phyloP scores from a whole-genome alignment of 148 eudicot genomes.

The Camellia granthamiana region DNA sequence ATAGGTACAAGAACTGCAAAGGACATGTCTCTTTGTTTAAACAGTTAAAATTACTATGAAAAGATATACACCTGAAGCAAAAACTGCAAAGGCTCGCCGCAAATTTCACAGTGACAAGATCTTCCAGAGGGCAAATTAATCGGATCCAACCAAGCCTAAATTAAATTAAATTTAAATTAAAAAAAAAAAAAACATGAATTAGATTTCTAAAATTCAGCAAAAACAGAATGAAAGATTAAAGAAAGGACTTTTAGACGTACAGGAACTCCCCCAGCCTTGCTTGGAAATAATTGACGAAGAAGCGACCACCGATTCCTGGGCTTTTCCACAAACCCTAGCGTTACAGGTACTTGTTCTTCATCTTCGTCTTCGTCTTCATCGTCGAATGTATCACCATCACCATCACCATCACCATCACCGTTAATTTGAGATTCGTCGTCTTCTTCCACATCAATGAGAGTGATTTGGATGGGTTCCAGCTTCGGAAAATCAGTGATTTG shows the following conservation, averaged over 20 bases:
- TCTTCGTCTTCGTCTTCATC: conserved; percentile 36
- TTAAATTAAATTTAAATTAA: neutral
- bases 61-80: conserved; percentile 67
- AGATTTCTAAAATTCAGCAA: neutral
- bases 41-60: neutral
- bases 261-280: conserved; percentile 92
- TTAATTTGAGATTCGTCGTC: conserved; percentile 26
- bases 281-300: conserved; percentile 67
- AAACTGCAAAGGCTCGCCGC: conserved; percentile 81
- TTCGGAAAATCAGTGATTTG: too few species aligned
- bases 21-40: neutral
- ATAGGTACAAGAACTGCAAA: neutral
- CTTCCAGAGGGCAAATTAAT: conserved; percentile 66
- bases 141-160: conserved; percentile 93
- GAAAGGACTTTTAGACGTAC: conserved; percentile 35
- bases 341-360: conserved; percentile 40
- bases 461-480: conserved; percentile 37
- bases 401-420: conserved; percentile 7
- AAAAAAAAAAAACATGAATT: neutral
- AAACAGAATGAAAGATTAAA: neutral
- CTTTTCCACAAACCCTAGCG: conserved; percentile 66
- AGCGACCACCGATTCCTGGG: conserved; percentile 47
- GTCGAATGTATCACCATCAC: conserved; percentile 11
- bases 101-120: conserved; percentile 61
- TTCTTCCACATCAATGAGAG: conserved; percentile 54